These are phyloP conservation scores for Penicillium arizonense DNA, from an alignment of 495 filamentous ascomycete species.

Conservation along the genomic window DNA sequence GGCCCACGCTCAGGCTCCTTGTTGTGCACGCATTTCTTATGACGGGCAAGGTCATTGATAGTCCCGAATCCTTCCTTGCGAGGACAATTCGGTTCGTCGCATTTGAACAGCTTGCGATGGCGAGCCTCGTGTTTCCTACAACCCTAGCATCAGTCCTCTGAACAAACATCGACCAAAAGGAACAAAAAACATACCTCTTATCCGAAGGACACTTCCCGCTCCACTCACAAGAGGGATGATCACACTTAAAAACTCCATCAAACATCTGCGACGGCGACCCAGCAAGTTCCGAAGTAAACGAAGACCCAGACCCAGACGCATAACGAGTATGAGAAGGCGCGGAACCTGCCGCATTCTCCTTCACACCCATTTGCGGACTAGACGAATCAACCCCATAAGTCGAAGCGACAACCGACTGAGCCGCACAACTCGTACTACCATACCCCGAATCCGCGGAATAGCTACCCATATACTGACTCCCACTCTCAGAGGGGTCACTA, in stretches of 20 bases:
- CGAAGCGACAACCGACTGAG: conserved; percentile 42
- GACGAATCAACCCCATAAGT: conserved; percentile 31
- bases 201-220: conserved; percentile 43
- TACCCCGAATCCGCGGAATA: conserved; percentile 64
- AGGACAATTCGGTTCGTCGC: conserved; percentile 57
- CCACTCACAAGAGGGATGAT: conserved; percentile 36
- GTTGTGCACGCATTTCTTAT: conserved; percentile 68
- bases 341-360: conserved; percentile 27
- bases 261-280: conserved; percentile 21
- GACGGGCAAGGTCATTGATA: conserved; percentile 74
- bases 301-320: conserved; percentile 6
- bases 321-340: conserved; percentile 7
- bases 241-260: conserved; percentile 30
- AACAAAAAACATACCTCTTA: conserved; percentile 28
- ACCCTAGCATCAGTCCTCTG: background rate
- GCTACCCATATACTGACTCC: conserved; percentile 48
- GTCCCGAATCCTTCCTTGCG: conserved; percentile 74
- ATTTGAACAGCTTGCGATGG: conserved; percentile 73
- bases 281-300: conserved; percentile 12
- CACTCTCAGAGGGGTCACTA: conserved; percentile 52
- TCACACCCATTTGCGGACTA: conserved; percentile 26
- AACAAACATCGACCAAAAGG: background rate
- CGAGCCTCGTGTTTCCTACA: conserved; percentile 77
- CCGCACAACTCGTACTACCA: conserved; percentile 47
- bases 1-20: conserved; percentile 50